Percentiles rank a stretch among this genome's conserved stretches.
phyloP scores from a whole-genome alignment of 352 stramenopile species.

The Globisporangium okanoganense region DNA sequence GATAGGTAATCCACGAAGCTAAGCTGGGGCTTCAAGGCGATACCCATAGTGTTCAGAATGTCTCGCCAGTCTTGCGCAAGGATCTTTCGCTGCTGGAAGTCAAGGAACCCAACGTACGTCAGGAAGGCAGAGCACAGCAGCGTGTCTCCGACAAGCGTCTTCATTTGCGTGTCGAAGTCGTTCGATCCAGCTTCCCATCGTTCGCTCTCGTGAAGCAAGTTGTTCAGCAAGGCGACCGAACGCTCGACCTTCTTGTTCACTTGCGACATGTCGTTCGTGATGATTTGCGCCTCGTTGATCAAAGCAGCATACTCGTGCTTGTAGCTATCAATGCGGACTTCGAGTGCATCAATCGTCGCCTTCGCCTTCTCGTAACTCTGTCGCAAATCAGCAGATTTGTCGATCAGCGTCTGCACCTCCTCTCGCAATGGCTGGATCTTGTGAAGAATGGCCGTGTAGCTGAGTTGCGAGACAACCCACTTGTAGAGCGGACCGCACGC shows the following conservation, averaged over 20 bases:
- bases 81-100: conserved; percentile 95
- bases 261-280: conserved; percentile 97
- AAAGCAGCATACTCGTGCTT: conserved; percentile 98
- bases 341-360: conserved; percentile 92
- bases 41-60: conserved; percentile 91
- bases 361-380: conserved; percentile 92
- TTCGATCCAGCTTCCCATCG: conserved; percentile 97
- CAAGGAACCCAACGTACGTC: conserved; percentile 98
- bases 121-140: conserved; percentile 96
- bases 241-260: conserved; percentile 97
- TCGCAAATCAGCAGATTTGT: conserved; percentile 91
- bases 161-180: conserved; percentile 95
- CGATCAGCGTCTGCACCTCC: conserved; percentile 97
- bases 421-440: conserved; percentile 98
- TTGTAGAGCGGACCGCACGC: conserved; percentile 99
- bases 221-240: conserved; percentile 97
- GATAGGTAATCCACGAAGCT: conserved; percentile 97
- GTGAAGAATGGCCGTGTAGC: conserved; percentile 98
- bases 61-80: conserved; percentile 96
- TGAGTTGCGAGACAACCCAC: conserved; percentile 98
- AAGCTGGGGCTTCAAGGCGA: conserved; percentile 74
- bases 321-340: conserved; percentile 96
- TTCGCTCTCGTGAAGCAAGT: conserved; percentile 96
- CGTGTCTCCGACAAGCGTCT: conserved; percentile 96
- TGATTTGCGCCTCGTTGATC: conserved; percentile 97